Evolutionary conservation across 78 protist genomes (phyloP).

Genomic region (Protostelium mycophagum): DNA sequence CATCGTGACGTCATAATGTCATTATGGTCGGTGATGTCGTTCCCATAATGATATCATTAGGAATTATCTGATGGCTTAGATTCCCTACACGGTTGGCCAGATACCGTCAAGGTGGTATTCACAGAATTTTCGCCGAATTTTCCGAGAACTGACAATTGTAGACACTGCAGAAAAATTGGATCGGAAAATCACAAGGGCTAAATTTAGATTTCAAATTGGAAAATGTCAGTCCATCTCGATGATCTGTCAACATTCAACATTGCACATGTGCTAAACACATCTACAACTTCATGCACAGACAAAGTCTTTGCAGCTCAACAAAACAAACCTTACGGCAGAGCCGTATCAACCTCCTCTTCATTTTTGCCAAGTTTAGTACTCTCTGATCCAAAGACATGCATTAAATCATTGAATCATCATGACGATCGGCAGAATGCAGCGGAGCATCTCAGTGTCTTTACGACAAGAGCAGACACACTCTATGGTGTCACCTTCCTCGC

Average conservation of each 20-base stretch:
- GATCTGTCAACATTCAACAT: no score
- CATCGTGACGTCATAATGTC: no score
- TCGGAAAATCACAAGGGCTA: slow-evolving; percentile 74
- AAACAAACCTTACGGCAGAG: no score
- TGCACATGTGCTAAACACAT: no score
- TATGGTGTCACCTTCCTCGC: slow-evolving; percentile 72
- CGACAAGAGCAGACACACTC: slow-evolving; percentile 86
- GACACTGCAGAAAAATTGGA: slow-evolving; percentile 86
- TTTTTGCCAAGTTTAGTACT: no score
- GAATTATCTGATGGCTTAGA: slow-evolving; percentile 58
- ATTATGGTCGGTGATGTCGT: no score
- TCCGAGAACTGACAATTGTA: neutral
- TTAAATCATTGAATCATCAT: neutral
- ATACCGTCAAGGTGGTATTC: slow-evolving; percentile 48
- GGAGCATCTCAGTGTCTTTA: slow-evolving; percentile 38
- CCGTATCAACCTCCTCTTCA: no score
- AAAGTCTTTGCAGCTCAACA: no score
- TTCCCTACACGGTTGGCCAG: slow-evolving; percentile 76
- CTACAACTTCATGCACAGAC: no score
- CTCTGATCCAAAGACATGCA: slow-evolving; percentile 2
- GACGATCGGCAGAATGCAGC: neutral
- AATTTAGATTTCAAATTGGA: slow-evolving; percentile 27
- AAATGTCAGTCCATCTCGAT: neutral
- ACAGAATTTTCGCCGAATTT: neutral
- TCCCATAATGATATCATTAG: no score